Conservation (phyloP, 192 early-diverging fungal genomes). For the Entrophospora sp. region DNA sequence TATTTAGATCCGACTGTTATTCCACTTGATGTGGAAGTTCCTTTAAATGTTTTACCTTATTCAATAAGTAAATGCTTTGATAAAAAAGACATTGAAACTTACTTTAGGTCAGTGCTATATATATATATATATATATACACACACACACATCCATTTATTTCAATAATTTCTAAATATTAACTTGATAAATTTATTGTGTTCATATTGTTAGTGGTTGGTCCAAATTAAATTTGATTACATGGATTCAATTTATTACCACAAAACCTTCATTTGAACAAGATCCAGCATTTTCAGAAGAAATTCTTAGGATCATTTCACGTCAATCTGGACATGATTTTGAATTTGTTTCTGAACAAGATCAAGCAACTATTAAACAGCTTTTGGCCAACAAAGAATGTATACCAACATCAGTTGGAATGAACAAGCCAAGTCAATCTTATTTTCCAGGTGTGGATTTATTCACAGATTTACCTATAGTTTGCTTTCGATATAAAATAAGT, state of each 20-base stretch:
- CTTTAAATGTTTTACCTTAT: not conserved
- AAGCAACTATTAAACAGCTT: conserved; percentile 24
- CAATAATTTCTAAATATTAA: too few species aligned
- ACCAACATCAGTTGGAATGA: conserved; percentile 60
- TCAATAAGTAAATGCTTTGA: not conserved
- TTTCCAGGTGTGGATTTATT: conserved; percentile 73
- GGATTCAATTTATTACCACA: not conserved
- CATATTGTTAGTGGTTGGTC: too few species aligned
- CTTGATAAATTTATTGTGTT: too few species aligned
- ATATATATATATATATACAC: too few species aligned
- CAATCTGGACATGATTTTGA: conserved; percentile 22
- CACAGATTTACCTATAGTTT: conserved; percentile 67
- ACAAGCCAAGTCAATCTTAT: conserved; percentile 59
- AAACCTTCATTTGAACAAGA: conserved; percentile 17
- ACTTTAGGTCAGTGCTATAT: conserved; percentile 4
- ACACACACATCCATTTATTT: too few species aligned
- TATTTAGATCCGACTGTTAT: conserved; percentile 37
- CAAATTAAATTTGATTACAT: not conserved
- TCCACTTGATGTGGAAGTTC: not conserved
- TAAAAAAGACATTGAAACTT: not conserved
- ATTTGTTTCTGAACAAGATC: conserved; percentile 23
- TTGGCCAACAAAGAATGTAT: conserved; percentile 49
- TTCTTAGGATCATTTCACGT: conserved; percentile 44
- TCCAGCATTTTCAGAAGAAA: conserved; percentile 55
- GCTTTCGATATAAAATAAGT: conserved; percentile 41